Base-by-base conservation (phyloP, 768 basidiomycete species). In the Hypholoma sublateritium region DNA sequence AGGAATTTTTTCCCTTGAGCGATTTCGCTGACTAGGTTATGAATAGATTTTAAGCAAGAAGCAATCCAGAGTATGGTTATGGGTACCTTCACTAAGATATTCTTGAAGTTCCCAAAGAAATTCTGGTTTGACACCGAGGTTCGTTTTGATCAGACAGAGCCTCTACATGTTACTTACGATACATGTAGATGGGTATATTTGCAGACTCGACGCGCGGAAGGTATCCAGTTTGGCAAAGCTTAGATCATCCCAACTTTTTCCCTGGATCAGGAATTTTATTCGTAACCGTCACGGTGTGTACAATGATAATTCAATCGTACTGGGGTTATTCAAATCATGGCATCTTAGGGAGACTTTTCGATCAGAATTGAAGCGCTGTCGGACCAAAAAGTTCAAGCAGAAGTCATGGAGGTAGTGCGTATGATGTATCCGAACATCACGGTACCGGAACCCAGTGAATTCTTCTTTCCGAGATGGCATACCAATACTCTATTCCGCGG, bases 1-100 rank as follows among this genome's bases (percentile, higher is more conserved):
- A 8, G 50, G 17, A 6, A 16, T 42, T 9, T 16, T 44, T 17
- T n/a, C 12, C n/a, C 24, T 21, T 9, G 11, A 11, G 5, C 21
- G 12, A 17, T 19, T 17, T 16, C 14, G 14, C 14, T 19, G 39
- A 42, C 14, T 5, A 42, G 11, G 17, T 17, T 37, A 42, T 8
- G 44, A 9, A 19, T 37, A 64, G 72, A 62, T 9, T 88, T 79
- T 74, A 88, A 88, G 65, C 55, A 73, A n/a, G 86, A 88, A 55
- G 86, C 86, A 4, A 81, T 88, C 36, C 78, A 82, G 32, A 80
- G 78, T 55, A 81, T 87, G 69, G 74, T 74, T 12, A 87, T 88
- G 87, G 84, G 74, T 5, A 85, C 79, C 1, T 88, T 85, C 59
- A 85, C 87, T 2, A 88, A 88, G 67, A 86, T 88, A 22, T 88